Base-by-base conservation (phyloP, 805 yeast species). In the Grigorovia yakushimaensis region DNA sequence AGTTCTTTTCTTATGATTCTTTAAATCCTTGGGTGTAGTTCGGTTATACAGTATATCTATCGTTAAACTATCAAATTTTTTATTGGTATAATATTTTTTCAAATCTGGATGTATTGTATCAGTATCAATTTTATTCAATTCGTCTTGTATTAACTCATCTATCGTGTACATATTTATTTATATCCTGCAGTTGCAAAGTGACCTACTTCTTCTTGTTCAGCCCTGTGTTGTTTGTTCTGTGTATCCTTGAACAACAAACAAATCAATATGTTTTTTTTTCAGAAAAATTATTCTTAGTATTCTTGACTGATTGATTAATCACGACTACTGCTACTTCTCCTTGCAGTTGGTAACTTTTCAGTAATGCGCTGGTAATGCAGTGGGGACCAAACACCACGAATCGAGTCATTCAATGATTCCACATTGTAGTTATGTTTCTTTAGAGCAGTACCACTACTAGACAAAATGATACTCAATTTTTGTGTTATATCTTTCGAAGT, bases 311-410 rank as follows among this genome's bases (percentile, higher is more conserved):
- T n/a, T n/a, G n/a, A n/a, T n/a, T n/a, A 10, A 24, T 24, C 27
- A 24, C 27, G 27, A 24, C 27, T 6, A 7, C 10, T 27, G 33
- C 13, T 27, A 6, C 27, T 24, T 27, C 33, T 27, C 9, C 3
- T 27, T 27, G 33, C 33, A 7, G 33, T 27, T 27, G n/a, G n/a
- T n/a, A n/a, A n/a, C 33, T 7, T 24, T 24, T 6, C 33, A 27
- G 9, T n/a, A n/a, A n/a, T n/a, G n/a, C 13, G 33, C 13, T 27
- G 48, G 13, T 62, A 82, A 61, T 89, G 96, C 72, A 91, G 73
- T 49, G 98, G 98, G 42, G 97, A 88, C 98, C 98, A 93, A 43
- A 93, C 75, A 60, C 98, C 98, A 74, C 98, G 84, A 17, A 91
- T 88, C 48, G 94, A 81, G 47, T 76, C 77, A 63, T 91, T 93